Evolutionary conservation across 164 flowering plant species (phyloP), one percentile per base, ranked within the genome.

Genomic region (Houttuynia cordata): DNA sequence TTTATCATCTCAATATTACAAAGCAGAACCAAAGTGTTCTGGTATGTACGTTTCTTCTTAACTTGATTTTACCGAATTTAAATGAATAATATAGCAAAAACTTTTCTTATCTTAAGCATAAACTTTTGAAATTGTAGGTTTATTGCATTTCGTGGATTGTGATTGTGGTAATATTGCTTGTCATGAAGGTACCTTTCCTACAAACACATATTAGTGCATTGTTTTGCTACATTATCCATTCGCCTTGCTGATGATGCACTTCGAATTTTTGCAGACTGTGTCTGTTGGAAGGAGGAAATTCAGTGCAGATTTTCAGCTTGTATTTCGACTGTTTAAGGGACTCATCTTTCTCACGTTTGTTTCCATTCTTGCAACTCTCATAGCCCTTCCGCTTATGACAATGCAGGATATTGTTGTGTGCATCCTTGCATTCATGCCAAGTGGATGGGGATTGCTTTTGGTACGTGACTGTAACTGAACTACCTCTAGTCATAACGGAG

Each of bases 401-500:
- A 10, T 75, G 51, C 76, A 68, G 50, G 97, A 93, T 68, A 83
- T 93, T 20, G 51, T 93, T 4, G 91, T 89, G 3, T 86, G 97
- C 76, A 60, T 87, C 66, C 88, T 92, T 59, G 98, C 96, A 13
- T 87, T 89, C 73, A 75, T 85, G 98, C 97, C 96, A 0, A 89
- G 83, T 23, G 96, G 96, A 24, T 92, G 98, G 98, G 98, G 98
- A 56, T 73, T 92, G 66, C 91, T 92, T 54, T 72, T 79, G 93
- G 98, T 92, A 42, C 71, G 89, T 17, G 14, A 1, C 17, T 45
- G 2, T 10, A 12, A 8, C 49, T 1, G 17, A 45, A 45, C 3
- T 12, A 10, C 17, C 49, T 45, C 17, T 17, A 45, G 72, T 22
- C 3, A 30, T 49, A 10, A 49, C 18, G 37, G 37, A 30, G 37